phyloP scores from a whole-genome alignment of 768 basidiomycete species.

The Naganishia vaughanmartiniae region DNA sequence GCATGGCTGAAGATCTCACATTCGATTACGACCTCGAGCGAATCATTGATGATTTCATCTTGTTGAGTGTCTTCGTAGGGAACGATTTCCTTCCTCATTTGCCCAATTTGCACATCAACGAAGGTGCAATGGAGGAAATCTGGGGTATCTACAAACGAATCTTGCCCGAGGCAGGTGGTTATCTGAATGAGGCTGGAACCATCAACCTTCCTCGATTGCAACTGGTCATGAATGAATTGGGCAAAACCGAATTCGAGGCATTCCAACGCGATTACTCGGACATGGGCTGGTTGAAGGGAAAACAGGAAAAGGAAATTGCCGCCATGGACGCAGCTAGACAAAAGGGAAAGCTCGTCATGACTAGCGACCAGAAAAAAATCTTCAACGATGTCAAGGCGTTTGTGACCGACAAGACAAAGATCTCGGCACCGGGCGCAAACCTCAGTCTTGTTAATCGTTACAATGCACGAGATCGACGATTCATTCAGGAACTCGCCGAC shows the following conservation, averaged over 20 bases:
- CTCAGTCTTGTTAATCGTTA: conserved; percentile 68
- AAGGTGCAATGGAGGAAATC: conserved; percentile 86
- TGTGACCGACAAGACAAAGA: conserved; percentile 52
- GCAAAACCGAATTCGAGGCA: conserved; percentile 77
- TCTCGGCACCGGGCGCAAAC: conserved; percentile 34
- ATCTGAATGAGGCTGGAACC: conserved; percentile 82
- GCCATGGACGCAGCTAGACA: conserved; percentile 64
- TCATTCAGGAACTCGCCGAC: conserved; percentile 71
- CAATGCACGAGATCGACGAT: conserved; percentile 73
- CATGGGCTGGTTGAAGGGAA: conserved; percentile 88
- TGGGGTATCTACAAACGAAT: conserved; percentile 95
- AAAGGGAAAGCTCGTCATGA: conserved; percentile 69
- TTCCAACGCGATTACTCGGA: conserved; percentile 91
- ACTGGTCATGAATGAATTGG: conserved; percentile 82
- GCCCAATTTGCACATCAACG: conserved; percentile 94
- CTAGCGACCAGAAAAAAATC: conserved; percentile 68
- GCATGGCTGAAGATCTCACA: conserved; percentile 58
- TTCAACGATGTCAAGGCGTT: conserved; percentile 77
- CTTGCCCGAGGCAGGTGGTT: conserved; percentile 71
- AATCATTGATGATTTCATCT: conserved; percentile 95
- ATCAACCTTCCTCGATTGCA: conserved; percentile 80
- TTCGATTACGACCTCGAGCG: conserved; percentile 88
- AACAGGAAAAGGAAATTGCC: conserved; percentile 70
- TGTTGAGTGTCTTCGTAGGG: conserved; percentile 93
- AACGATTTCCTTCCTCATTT: conserved; percentile 97